Evolutionary conservation across 1,284 basidiomycete species (phyloP).

Genomic region (Flammula alnicola): DNA sequence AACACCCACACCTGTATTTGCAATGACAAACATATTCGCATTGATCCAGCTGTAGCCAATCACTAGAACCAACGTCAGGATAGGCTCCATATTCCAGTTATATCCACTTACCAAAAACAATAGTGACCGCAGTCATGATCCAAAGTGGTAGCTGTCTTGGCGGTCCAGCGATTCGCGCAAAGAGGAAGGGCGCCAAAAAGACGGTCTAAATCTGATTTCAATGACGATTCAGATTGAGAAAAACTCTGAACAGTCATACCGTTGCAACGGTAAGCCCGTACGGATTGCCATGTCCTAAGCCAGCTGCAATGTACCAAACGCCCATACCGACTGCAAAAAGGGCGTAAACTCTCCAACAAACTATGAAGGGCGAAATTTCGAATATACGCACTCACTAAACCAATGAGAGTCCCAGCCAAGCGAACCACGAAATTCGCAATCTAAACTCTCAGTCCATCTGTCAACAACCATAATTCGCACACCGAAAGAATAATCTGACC

Average conservation of each 20-base stretch:
- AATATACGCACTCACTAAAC: slow-evolving; percentile 36
- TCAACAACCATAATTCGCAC: not conserved
- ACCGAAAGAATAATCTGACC: slow-evolving; percentile 25
- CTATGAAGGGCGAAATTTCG: not conserved
- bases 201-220: slow-evolving; percentile 29
- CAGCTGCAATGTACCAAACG: slow-evolving; percentile 46
- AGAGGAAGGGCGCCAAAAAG: slow-evolving; percentile 38
- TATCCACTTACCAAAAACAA: slow-evolving; percentile 35
- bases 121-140: slow-evolving; percentile 41
- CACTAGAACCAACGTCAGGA: slow-evolving; percentile 24
- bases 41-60: slow-evolving; percentile 48
- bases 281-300: slow-evolving; percentile 39
- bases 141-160: slow-evolving; percentile 37
- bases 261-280: slow-evolving; percentile 45
- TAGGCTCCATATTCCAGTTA: not conserved
- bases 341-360: not conserved
- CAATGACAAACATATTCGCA: slow-evolving; percentile 31
- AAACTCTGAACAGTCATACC: slow-evolving; percentile 27
- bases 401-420: slow-evolving; percentile 36
- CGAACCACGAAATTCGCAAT: slow-evolving; percentile 38
- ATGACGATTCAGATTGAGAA: not conserved
- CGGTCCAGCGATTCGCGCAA: slow-evolving; percentile 36
- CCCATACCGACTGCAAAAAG: slow-evolving; percentile 38
- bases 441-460: slow-evolving; percentile 19
- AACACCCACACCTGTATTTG: slow-evolving; percentile 40